Percentiles rank a stretch among this genome's conserved stretches.
phyloP scores from a whole-genome alignment of 768 basidiomycete genomes.

The Sporobolomyces phaffii region DNA sequence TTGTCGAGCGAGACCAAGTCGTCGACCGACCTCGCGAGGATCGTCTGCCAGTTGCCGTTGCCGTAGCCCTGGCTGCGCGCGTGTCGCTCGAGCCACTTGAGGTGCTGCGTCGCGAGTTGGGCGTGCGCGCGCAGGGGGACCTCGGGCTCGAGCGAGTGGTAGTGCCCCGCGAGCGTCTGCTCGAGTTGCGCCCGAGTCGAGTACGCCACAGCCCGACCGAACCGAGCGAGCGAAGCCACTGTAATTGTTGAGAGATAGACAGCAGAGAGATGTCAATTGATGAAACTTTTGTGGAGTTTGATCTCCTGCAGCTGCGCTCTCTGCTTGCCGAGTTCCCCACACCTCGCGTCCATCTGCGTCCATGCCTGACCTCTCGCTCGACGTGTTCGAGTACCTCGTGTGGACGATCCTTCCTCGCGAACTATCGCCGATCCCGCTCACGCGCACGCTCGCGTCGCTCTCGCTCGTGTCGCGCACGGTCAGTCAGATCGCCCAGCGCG shows the following conservation, averaged over 20 bases:
- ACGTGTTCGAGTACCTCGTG: not conserved
- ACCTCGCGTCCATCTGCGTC: no score
- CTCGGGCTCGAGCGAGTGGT: not conserved
- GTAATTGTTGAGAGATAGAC: no score
- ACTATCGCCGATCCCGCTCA: slow-evolving; percentile 1
- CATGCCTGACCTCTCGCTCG: not conserved
- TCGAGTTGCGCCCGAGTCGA: no score
- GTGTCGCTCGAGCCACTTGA: slow-evolving; percentile 16
- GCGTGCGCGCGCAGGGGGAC: not conserved
- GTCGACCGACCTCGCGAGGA: not conserved
- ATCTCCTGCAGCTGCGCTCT: no score
- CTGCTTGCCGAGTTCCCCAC: no score
- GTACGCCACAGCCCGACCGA: no score
- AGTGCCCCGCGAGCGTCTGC: not conserved
- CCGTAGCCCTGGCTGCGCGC: not conserved
- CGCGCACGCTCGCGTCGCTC: slow-evolving; percentile 38
- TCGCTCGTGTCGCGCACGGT: slow-evolving; percentile 11
- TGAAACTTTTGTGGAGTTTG: no score
- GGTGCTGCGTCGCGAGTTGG: slow-evolving; percentile 1
- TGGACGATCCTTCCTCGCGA: not conserved
- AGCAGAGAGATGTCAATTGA: no score
- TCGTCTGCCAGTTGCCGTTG: not conserved
- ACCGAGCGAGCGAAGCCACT: no score
- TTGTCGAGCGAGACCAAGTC: slow-evolving; percentile 30
- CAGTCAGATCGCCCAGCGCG: slow-evolving; percentile 8